A percentile compares a stretch with the other conserved stretches of the same genome.
These are phyloP conservation scores for Stentor roeselii DNA, from an alignment of 73 alveolate genomes.

Conservation along the genomic window DNA sequence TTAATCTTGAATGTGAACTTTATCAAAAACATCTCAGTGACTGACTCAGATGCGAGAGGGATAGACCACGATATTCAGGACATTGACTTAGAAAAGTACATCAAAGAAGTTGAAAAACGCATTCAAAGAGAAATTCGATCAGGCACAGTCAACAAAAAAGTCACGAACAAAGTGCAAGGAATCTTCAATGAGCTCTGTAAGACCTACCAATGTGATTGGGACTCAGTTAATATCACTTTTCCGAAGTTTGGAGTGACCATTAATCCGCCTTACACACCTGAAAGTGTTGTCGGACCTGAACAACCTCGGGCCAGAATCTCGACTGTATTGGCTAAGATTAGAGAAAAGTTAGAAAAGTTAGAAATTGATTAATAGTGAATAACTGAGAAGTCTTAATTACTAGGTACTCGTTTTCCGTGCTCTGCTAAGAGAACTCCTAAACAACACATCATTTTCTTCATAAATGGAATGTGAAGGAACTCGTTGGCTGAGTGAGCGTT, in stretches of 20 bases:
- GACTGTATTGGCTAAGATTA: background rate
- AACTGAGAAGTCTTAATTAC: too few species aligned
- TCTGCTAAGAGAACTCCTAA: slow-evolving; percentile 26
- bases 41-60: background rate
- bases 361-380: too few species aligned
- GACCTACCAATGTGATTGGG: slow-evolving; percentile 17
- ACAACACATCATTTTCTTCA: slow-evolving; percentile 62
- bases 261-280: slow-evolving; percentile 1
- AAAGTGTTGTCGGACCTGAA: background rate
- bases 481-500: slow-evolving; percentile 92
- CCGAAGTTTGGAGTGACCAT: background rate
- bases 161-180: background rate
- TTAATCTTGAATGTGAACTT: background rate
- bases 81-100: background rate
- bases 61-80: background rate
- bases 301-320: background rate
- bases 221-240: background rate
- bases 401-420: background rate
- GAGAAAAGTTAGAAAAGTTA: slow-evolving; percentile 2
- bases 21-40: background rate
- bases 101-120: slow-evolving; percentile 6
- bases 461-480: slow-evolving; percentile 62
- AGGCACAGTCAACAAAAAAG: background rate
- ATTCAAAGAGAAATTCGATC: background rate
- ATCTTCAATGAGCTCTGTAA: slow-evolving; percentile 6